Percentiles rank a stretch among this genome's conserved stretches.
Evolutionary conservation across 108 stramenopile species (phyloP).

Genomic region (Skeletonema potamos): DNA sequence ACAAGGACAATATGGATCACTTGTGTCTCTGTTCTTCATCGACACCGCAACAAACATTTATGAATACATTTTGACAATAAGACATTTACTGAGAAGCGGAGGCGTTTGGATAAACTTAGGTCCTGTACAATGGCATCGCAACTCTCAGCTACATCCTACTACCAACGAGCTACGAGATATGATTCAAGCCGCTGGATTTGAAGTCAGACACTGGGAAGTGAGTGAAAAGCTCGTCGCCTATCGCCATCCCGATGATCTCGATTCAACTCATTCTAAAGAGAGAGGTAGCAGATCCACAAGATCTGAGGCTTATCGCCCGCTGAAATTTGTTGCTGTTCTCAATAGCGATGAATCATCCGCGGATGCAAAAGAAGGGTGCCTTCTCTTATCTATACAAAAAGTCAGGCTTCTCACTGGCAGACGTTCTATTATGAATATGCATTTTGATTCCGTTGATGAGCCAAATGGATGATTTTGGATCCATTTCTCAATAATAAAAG

Average conservation of each 20-base stretch:
- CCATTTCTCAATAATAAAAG: no score
- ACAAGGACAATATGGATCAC: slow-evolving; percentile 48
- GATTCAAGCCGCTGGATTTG: slow-evolving; percentile 58
- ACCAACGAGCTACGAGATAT: slow-evolving; percentile 68
- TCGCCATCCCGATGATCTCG: slow-evolving; percentile 51
- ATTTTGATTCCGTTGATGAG: not conserved
- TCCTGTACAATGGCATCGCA: slow-evolving; percentile 85
- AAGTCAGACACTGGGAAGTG: slow-evolving; percentile 62
- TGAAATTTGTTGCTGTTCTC: slow-evolving; percentile 36
- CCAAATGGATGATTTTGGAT: no score
- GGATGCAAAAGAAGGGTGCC: not conserved
- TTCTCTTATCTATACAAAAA: slow-evolving; percentile 7
- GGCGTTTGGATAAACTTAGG: slow-evolving; percentile 87
- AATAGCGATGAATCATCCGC: not conserved
- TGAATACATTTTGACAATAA: slow-evolving; percentile 58
- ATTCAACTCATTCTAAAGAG: not conserved
- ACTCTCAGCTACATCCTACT: slow-evolving; percentile 63
- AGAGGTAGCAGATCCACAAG: slow-evolving; percentile 47
- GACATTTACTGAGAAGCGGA: slow-evolving; percentile 19
- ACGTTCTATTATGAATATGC: not conserved
- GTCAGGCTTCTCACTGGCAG: slow-evolving; percentile 11
- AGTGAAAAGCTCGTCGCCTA: slow-evolving; percentile 61
- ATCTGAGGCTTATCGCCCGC: slow-evolving; percentile 68
- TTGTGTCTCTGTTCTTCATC: slow-evolving; percentile 82
- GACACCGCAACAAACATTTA: slow-evolving; percentile 85